Evolutionary conservation across 495 filamentous ascomycete species (phyloP), one percentile per base, ranked within the genome.

Genomic region (Aspergillus coremiiformis): DNA sequence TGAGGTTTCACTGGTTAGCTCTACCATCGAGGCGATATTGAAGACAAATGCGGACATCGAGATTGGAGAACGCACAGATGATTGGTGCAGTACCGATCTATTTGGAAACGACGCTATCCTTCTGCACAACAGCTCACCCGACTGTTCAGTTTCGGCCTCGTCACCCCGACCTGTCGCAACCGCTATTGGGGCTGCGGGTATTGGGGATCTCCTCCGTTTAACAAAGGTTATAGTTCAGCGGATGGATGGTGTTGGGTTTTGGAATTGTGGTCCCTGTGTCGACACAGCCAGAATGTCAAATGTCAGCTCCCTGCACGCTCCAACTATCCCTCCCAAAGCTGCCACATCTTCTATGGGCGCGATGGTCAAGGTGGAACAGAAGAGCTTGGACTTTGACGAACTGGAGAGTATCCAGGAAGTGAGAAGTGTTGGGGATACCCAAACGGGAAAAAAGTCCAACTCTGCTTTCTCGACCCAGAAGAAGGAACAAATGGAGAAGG

Each of bases 171-270:
- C 53, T 27, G 59, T 62, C 27, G 53, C 63, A 24, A 21, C 59
- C 22, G 57, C 52, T 7, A 56, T 75, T 7, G 64, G 67, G 6
- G 9, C 48, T n/a, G 59, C 55, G 2, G 71, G 66, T 0, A 48
- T 75, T 5, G 60, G 64, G 1, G 57, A 65, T 15, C 56, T 77
- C 22, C 47, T 69, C 6, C 50, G 59, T 17, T 23, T 72, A 1
- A 54, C 65, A 0, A 66, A 56, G 20, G 56, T 47, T 0, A 50
- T 75, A 1, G 66, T 76, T 6, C 57, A 63, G 26, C 65, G 59
- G 3, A 72, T 72, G 15, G 72, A 75, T 41, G 53, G 54, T 14
- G 56, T 74, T 7, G 72, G 72, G 5, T 65, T 47, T 14, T 55
- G 52, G 32, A 74, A 71, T 21, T 49, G 44, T 14, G 59, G 65